A percentile compares a stretch with the other conserved stretches of the same genome.
phyloP scores from a whole-genome alignment of 225 moss, liverwort and hornwort species.

The Marchantia polymorpha region DNA sequence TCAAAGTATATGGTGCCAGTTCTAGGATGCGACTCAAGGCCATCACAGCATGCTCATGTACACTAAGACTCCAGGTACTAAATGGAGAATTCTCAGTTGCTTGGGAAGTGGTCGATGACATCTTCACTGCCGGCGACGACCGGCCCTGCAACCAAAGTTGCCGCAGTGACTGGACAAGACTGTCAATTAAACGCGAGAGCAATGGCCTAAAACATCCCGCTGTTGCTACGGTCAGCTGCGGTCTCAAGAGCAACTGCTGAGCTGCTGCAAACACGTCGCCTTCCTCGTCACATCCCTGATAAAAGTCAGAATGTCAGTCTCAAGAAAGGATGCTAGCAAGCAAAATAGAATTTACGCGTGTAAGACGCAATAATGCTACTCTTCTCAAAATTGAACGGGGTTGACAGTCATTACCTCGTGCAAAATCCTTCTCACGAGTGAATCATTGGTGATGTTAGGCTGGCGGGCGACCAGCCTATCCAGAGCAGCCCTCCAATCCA shows the following conservation, averaged over 20 bases:
- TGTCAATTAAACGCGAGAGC: conserved; percentile 64
- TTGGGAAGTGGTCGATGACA: conserved; percentile 26
- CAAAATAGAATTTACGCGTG: background rate
- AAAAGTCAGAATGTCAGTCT: background rate
- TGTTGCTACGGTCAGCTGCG: conserved; percentile 62
- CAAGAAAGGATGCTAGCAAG: too few relatives aligned
- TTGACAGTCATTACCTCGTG: conserved; percentile 24
- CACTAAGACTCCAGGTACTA: conserved; percentile 63
- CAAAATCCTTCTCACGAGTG: conserved; percentile 38
- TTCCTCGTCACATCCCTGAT: conserved; percentile 34
- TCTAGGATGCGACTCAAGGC: conserved; percentile 80
- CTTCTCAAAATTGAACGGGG: background rate
- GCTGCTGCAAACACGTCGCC: conserved; percentile 52
- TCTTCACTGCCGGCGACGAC: conserved; percentile 26
- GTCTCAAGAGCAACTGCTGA: conserved; percentile 68
- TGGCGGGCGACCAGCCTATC: conserved; percentile 58
- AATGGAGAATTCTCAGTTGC: background rate
- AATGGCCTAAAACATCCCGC: conserved; percentile 84
- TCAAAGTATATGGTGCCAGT: conserved; percentile 82
- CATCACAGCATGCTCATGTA: conserved; percentile 73
- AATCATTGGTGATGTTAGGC: conserved; percentile 44
- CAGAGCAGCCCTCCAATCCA: conserved; percentile 61
- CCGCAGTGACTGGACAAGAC: conserved; percentile 65
- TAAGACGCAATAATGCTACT: background rate
- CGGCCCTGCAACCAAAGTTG: conserved; percentile 60